These are phyloP conservation scores for Artemisia annua DNA, from an alignment of 129 eudicot species.

Conservation along the genomic window DNA sequence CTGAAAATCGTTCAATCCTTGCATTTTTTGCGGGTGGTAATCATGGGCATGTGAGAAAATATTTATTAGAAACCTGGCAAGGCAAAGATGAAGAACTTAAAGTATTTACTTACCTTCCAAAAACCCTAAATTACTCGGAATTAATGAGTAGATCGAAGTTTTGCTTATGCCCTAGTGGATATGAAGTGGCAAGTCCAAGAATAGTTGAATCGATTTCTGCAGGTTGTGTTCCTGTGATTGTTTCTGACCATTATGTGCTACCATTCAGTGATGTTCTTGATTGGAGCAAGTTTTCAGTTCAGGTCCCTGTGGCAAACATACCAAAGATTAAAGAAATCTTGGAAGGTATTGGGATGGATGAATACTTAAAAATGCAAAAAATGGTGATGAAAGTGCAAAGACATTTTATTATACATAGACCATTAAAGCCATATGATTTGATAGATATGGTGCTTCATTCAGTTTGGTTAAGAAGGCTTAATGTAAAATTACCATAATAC, in stretches of 20 bases:
- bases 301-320: conserved; percentile 45
- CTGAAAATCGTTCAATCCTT: conserved; percentile 40
- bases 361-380: conserved; percentile 40
- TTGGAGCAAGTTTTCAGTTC: conserved; percentile 60
- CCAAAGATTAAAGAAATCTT: conserved; percentile 42
- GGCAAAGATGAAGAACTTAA: conserved; percentile 39
- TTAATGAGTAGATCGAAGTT: conserved; percentile 42
- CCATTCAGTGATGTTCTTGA: conserved; percentile 72
- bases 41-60: conserved; percentile 44
- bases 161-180: conserved; percentile 74
- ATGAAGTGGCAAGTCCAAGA: conserved; percentile 73
- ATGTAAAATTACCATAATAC: conserved; percentile 32
- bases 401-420: conserved; percentile 51
- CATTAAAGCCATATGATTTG: conserved; percentile 44
- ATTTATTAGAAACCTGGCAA: conserved; percentile 38
- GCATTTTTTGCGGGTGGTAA: conserved; percentile 55
- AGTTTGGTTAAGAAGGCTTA: conserved; percentile 54
- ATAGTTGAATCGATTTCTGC: conserved; percentile 53
- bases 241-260: conserved; percentile 48
- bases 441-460: conserved; percentile 58
- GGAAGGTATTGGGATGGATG: conserved; percentile 31
- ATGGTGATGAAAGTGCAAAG: conserved; percentile 48
- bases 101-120: conserved; percentile 46
- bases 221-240: conserved; percentile 65
- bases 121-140: conserved; percentile 35